Base-by-base conservation (phyloP, 2,329 filamentous ascomycete genomes). In the Graphiopsis chlorocephala region DNA sequence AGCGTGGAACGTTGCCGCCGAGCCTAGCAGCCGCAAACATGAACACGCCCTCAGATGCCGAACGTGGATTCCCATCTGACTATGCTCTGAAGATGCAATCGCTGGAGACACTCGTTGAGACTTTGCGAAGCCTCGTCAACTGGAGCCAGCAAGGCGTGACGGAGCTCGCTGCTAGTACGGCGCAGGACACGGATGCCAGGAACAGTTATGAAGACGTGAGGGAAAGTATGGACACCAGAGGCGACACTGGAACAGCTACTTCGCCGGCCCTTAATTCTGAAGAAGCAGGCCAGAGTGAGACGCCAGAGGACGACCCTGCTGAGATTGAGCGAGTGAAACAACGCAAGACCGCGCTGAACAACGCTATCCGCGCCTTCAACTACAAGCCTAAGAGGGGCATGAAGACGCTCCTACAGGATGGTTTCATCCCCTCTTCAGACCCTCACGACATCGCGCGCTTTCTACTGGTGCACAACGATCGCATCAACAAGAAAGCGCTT, bases 331-430 rank as follows among this genome's bases (percentile, higher is more conserved):
- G 90, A 77, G 92, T 93, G 64, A 98, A 98, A 79, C 91, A 93
- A 66, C 86, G 90, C 67, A 99, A 99, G 80, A 98, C 92, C 7
- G 95, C 95, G 0, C 80, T 98, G 66, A 91, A 89, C 61, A 95
- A 96, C 71, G 94, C 91, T 1, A 90, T 97, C 63, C 88, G 89
- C 58, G 90, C 92, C 67, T 99, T 99, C 84, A 99, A 99, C 76
- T 97, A 94, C 82, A 99, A 99, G 77, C 93, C 96, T 0, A 99
- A 99, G 78, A 88, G 90, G 65, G 96, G 95, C 6, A 86, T 99
- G 74, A 97, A 97, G 75, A 80, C 90, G 17, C 79, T 99, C 20
- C 75, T 98, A 14, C 85, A 90, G 28, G 91, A 96, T 68, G 92
- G 92, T 0, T 97, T 99, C 76, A 97, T 99, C 65, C 79, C 85